Evolutionary conservation across 345 rosid species (phyloP), one percentile per base, ranked within the genome.

Genomic region (Aquilaria yunnanensis): DNA sequence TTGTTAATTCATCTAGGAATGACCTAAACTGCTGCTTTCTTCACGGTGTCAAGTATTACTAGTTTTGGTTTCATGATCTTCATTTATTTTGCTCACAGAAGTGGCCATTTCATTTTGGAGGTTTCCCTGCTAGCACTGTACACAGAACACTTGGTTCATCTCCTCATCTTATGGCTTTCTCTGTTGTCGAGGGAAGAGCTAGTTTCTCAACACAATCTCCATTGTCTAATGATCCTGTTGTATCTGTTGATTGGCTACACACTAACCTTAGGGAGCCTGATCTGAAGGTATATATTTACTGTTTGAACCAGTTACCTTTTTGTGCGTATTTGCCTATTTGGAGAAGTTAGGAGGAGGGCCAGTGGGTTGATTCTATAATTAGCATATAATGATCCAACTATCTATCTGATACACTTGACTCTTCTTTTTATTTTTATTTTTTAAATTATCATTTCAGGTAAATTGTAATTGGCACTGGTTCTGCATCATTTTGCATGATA

Each of bases 241-340:
- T 90, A 54, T 95, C 98, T 47, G 99, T 82, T 57, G 96, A 91
- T 77, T 91, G 99, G 99, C 96, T 95, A 29, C 84, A 89, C 65
- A 60, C 93, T 2, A 91, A 91, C 67, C 90, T 89, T 52, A 78
- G 64, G 70, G 87, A 78, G 68, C 83, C 99, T 70, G 84, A 80
- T 72, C 30, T 89, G 83, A 95, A 95, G 96, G 99, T 88, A 73
- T 67, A 0, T 30, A n/a, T 70, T 37, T 48, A 59, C 58, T 10
- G 43, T 3, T 29, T 48, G 52, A 11, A n/a, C 29, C 32, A 14
- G 6, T 13, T 10, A 50, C 48, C 56, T 46, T 65, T 64, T 12
- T 32, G 11, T 10, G 33, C 55, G 48, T 5, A 37, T 37, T 37
- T 37, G 43, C 5, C 6, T 2, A 37, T 37, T 37, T 37, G 43